These are phyloP conservation scores for Beauveria medogensis DNA, from an alignment of 2,329 filamentous ascomycete species.

Conservation along the genomic window DNA sequence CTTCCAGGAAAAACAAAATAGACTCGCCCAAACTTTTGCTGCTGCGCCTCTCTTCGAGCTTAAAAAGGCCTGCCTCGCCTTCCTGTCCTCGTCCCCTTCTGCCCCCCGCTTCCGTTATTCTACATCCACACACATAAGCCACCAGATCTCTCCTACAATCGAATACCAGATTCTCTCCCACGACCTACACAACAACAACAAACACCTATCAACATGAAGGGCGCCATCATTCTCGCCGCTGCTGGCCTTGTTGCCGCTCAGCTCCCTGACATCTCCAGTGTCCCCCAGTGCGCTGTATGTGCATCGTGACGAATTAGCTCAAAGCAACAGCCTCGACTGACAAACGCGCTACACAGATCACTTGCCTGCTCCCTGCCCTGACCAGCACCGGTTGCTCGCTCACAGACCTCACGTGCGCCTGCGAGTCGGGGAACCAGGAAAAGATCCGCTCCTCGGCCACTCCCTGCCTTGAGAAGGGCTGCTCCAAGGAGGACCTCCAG, in stretches of 20 bases:
- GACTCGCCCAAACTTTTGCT: background rate
- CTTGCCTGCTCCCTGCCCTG: slow-evolving; percentile 29
- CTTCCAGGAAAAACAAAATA: background rate
- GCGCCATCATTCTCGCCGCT: slow-evolving; percentile 24
- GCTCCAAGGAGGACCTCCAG: slow-evolving; percentile 24
- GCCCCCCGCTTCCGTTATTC: background rate
- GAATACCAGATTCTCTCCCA: background rate
- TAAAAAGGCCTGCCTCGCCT: background rate
- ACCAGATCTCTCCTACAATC: background rate
- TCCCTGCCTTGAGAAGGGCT: slow-evolving; percentile 27
- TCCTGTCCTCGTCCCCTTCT: background rate
- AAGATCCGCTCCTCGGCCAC: slow-evolving; percentile 22
- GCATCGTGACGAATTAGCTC: background rate
- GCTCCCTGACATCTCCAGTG: slow-evolving; percentile 21
- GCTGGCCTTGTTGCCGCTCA: slow-evolving; percentile 31
- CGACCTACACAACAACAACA: background rate
- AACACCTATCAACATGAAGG: slow-evolving; percentile 31
- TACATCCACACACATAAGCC: background rate
- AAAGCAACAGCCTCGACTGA: background rate
- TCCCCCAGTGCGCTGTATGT: slow-evolving; percentile 35
- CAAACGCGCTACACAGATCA: slow-evolving; percentile 15
- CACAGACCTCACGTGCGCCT: slow-evolving; percentile 31
- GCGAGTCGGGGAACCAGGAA: slow-evolving; percentile 25
- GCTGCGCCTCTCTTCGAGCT: background rate
- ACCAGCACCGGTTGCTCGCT: slow-evolving; percentile 27